Percentiles rank a stretch among this genome's conserved stretches.
These are phyloP conservation scores for Carex myosuroides DNA, from an alignment of 176 grass and related monocot genomes.

Conservation along the genomic window DNA sequence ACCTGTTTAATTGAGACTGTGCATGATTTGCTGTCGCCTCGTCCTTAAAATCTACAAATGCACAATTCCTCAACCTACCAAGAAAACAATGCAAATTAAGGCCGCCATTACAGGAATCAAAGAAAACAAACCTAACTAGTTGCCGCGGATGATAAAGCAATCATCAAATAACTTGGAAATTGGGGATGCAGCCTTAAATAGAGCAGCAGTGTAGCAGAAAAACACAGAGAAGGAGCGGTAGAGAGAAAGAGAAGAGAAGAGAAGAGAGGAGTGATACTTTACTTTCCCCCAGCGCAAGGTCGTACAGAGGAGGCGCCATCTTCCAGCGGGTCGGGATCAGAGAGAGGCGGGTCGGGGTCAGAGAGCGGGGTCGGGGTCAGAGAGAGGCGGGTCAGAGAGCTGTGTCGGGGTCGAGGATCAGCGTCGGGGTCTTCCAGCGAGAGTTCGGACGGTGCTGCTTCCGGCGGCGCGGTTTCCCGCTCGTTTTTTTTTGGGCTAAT, in stretches of 20 bases:
- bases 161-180: neutral
- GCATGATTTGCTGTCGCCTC: slow-evolving; percentile 59
- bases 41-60: slow-evolving; percentile 91
- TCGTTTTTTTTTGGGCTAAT: too few relatives aligned
- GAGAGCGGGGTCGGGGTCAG: too few relatives aligned
- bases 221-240: neutral
- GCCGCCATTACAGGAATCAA: slow-evolving; percentile 2
- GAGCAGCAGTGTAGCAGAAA: neutral
- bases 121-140: neutral
- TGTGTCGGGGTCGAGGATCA: too few relatives aligned
- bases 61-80: slow-evolving; percentile 73
- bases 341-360: too few relatives aligned
- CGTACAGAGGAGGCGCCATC: slow-evolving; percentile 61
- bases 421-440: too few relatives aligned
- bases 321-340: slow-evolving; percentile 24
- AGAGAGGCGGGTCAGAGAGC: too few relatives aligned
- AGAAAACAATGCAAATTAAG: neutral
- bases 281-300: slow-evolving; percentile 76
- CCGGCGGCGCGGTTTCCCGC: too few relatives aligned
- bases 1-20: slow-evolving; percentile 70
- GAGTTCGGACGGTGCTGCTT: too few relatives aligned
- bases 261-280: neutral
- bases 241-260: neutral
- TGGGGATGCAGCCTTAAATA: neutral
- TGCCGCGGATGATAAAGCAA: neutral